Base-by-base conservation (phyloP, 139 green algal species). In the Chlamydomonas incerta region DNA sequence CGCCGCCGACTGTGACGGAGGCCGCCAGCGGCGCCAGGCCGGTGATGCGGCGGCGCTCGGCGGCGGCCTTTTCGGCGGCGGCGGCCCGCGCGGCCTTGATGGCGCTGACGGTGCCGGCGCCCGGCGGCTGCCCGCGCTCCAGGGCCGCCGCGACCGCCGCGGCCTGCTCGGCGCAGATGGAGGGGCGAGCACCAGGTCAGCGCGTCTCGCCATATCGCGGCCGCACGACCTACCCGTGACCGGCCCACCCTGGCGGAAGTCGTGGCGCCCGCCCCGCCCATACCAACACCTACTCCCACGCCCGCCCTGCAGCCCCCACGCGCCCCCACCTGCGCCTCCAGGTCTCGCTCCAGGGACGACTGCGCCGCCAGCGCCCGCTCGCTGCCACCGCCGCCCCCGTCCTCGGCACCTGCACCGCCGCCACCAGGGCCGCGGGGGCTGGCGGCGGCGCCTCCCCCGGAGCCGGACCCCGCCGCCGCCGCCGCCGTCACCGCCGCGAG, bases 61-160 rank as follows among this genome's bases (percentile, higher is more conserved):
- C 31, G 20, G 29, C 72, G 0, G 63, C 77, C 17, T 46, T 41
- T n/a, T 41, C 63, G n/a, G 77, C 63, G 11, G 63, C 77, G 41
- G 63, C 77, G 28, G 46, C 63, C 10, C 77, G 28, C 17, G 77
- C 77, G 15, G 77, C 63, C 63, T 74, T 74, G 23, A 83, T 60
- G 23, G 21, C 55, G 2, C 63, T 11, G 1, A 65, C 34, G 20
- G 63, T 83, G 0, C 77, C 63, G 33, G 33, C 20, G 33, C 67
- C 67, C 15, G 67, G 67, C n/a, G 41, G 41, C 41, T 50, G 41
- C 6, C 41, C 41, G 41, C 41, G 41, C 41, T 50, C 41, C 41
- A 50, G 41, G 41, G 41, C 41, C 6, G 41, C 41, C 41, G 41
- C 41, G 41, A 50, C 41, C 41, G 41, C 41, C 41, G 41, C 41